A percentile compares a stretch with the other conserved stretches of the same genome.
Conservation (phyloP, 2,329 filamentous ascomycete genomes). For the Penicillium sp. region DNA sequence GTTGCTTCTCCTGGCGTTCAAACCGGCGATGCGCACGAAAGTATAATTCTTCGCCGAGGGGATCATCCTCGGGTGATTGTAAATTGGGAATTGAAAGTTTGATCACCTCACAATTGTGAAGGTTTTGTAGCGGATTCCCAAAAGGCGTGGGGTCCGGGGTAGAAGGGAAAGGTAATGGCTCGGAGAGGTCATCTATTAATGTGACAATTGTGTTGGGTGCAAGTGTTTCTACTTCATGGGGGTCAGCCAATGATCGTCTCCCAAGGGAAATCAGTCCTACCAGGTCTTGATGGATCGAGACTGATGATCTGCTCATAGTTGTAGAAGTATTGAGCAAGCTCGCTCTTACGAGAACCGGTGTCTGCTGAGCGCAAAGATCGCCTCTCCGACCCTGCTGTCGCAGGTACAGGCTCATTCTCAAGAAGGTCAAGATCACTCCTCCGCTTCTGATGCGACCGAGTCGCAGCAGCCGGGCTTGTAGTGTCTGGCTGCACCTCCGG, state of each 20-base stretch:
- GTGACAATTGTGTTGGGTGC: conserved; percentile 72
- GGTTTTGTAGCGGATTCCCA: conserved; percentile 38
- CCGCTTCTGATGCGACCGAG: conserved; percentile 4
- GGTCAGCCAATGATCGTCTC: neutral
- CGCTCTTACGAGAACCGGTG: conserved; percentile 79
- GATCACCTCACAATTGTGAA: conserved; percentile 40
- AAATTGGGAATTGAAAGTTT: conserved; percentile 14
- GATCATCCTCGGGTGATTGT: conserved; percentile 44
- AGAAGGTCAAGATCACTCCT: conserved; percentile 5
- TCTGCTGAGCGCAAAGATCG: conserved; percentile 85
- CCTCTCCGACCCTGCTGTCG: conserved; percentile 51
- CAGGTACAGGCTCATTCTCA: conserved; percentile 3
- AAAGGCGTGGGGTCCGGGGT: conserved; percentile 27
- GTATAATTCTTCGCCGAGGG: conserved; percentile 58
- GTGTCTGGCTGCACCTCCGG: neutral
- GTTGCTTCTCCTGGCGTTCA: conserved; percentile 67
- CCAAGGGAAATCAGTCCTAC: conserved; percentile 48
- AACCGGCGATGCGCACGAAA: conserved; percentile 61
- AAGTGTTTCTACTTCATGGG: conserved; percentile 62
- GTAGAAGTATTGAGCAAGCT: conserved; percentile 85
- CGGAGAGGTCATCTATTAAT: conserved; percentile 61
- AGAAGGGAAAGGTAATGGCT: conserved; percentile 29
- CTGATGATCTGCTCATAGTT: conserved; percentile 95
- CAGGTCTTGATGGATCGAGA: conserved; percentile 74
- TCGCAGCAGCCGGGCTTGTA: neutral